phyloP scores from a whole-genome alignment of 164 flowering plant species.

The Dillenia suffruticosa region DNA sequence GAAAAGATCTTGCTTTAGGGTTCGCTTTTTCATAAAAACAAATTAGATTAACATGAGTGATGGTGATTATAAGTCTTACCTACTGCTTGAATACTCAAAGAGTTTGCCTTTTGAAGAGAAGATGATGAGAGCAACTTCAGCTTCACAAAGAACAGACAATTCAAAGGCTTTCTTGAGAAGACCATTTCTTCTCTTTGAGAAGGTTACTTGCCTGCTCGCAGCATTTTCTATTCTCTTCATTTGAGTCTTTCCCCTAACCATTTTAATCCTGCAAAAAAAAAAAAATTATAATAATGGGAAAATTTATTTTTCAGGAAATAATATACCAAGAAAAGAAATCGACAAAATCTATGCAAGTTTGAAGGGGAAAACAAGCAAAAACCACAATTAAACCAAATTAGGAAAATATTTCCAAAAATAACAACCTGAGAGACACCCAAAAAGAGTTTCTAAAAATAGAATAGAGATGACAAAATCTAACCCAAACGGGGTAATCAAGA shows the following conservation, averaged over 20 bases:
- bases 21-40: constrained; percentile 1
- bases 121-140: constrained; percentile 46
- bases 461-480: too few species aligned
- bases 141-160: constrained; percentile 49
- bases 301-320: background rate
- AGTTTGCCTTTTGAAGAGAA: constrained; percentile 49
- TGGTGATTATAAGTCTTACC: constrained; percentile 18
- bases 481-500: too few species aligned
- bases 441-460: too few species aligned
- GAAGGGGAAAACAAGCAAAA: background rate
- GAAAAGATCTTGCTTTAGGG: background rate
- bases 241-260: constrained; percentile 58
- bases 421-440: too few species aligned
- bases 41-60: too few species aligned
- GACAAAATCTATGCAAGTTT: background rate
- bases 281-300: background rate
- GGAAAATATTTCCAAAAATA: background rate
- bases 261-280: constrained; percentile 5
- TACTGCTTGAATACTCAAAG: constrained; percentile 39
- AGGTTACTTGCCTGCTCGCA: constrained; percentile 54
- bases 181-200: constrained; percentile 47
- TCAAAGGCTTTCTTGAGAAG: constrained; percentile 52
- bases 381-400: background rate
- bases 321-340: background rate
- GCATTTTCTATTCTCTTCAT: constrained; percentile 54